Evolutionary conservation across 1,139 yeast species (phyloP), one percentile per base, ranked within the genome.

Genomic region (Kluyveromyces sp.): DNA sequence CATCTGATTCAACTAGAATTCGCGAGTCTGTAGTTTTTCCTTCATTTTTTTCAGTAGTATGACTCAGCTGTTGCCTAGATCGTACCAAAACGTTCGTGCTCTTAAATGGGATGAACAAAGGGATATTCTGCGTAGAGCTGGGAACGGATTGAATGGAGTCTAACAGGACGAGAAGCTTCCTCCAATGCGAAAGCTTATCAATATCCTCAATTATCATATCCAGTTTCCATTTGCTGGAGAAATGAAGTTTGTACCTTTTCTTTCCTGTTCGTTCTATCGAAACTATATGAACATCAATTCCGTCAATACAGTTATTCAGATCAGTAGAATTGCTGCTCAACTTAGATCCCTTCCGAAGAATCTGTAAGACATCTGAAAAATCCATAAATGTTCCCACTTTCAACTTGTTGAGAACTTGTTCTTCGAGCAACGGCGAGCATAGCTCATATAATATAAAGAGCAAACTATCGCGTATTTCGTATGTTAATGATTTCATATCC

Each of bases 181-280:
- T 49, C 27, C 62, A 53, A 15, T 53, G 50, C 5, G 51, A 45
- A 21, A 63, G 49, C 32, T 51, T 56, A 34, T 54, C 53, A 6
- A 56, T 52, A 43, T 53, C 58, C 25, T 52, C 55, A 25, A 63
- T 50, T 41, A 55, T 55, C 6, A 63, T 58, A 37, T 62, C 62
- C 5, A 60, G 45, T 37, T 57, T 63, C 67, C 67, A 63, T 35
- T 60, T 55, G 2, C 53, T 46, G 33, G 55, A 53, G 46, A 54
- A 63, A 43, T 50, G 55, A 26, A 63, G 41, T 37, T 53, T 58
- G 45, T 57, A 60, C 37, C 53, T 57, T 34, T 51, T 49, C 39
- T 58, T 60, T 2, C 56, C 53, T 7, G 57, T 36, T 45, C 63
- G 53, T 25, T 59, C 57, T 21, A 61, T 49, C 2, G 56, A 50